A percentile compares a stretch with the other conserved stretches of the same genome.
Evolutionary conservation across 306 rosid species (phyloP).

Genomic region (Canavalia gladiata): DNA sequence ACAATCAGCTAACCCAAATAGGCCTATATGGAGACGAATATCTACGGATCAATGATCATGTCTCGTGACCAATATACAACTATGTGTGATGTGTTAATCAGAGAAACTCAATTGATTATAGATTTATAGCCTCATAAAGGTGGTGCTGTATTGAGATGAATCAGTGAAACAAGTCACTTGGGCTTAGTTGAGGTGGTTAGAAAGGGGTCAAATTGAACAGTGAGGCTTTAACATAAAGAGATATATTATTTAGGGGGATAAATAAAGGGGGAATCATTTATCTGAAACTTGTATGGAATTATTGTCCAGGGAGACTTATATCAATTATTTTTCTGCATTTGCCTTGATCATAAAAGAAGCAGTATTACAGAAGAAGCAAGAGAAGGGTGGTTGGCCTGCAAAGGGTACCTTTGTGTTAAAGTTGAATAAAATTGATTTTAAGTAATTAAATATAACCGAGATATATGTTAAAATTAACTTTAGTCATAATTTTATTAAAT

Average conservation of each 20-base stretch:
- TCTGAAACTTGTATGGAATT: background rate
- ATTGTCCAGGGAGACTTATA: background rate
- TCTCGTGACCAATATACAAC: background rate
- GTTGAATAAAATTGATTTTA: too few species aligned
- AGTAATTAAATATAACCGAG: too few species aligned
- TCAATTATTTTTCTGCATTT: background rate
- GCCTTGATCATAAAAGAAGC: too few species aligned
- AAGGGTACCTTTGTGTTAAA: too few species aligned
- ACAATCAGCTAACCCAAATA: slow-evolving; percentile 14
- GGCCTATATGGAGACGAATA: background rate
- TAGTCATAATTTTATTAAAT: too few species aligned
- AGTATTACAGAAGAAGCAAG: too few species aligned
- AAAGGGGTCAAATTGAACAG: background rate
- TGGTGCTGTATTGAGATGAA: background rate
- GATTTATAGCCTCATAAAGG: background rate
- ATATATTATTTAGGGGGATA: background rate
- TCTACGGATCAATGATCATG: background rate
- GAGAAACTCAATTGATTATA: background rate
- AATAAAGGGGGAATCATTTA: background rate
- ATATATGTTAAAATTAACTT: too few species aligned
- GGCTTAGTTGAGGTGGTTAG: background rate
- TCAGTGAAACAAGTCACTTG: background rate
- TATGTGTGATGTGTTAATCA: background rate
- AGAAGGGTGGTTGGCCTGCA: too few species aligned
- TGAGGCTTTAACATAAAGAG: background rate